phyloP scores from a whole-genome alignment of 106 monocot species.

The Hemerocallis citrina region DNA sequence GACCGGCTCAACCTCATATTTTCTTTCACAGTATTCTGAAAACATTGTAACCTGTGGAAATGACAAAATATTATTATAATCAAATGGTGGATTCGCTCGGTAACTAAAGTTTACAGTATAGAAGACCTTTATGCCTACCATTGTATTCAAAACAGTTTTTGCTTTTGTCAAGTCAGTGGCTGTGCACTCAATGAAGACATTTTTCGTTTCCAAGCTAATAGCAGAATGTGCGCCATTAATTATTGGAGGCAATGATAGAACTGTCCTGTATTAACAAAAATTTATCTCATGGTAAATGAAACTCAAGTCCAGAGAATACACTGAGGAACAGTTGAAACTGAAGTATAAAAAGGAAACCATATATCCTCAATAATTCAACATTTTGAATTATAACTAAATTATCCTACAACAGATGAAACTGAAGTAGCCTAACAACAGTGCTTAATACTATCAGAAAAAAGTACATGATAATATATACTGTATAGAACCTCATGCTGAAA shows the following conservation, averaged over 20 bases:
- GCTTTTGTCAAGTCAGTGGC: constrained; percentile 98
- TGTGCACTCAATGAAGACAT: constrained; percentile 94
- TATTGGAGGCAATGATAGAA: constrained; percentile 88
- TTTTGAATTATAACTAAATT: too few species aligned
- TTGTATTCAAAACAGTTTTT: constrained; percentile 85
- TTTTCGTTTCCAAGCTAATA: constrained; percentile 69
- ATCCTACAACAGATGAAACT: too few species aligned
- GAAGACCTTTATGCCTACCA: constrained; percentile 41
- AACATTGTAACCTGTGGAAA: constrained; percentile 84
- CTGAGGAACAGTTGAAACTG: too few species aligned
- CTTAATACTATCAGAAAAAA: too few species aligned
- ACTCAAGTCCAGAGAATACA: too few species aligned
- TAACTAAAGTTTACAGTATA: neutral
- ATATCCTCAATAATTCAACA: too few species aligned
- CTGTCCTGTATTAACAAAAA: too few species aligned
- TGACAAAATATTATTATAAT: neutral
- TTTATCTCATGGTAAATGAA: too few species aligned
- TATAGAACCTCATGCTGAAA: too few species aligned
- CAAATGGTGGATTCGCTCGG: neutral
- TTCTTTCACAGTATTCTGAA: constrained; percentile 81
- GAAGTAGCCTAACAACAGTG: too few species aligned
- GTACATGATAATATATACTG: too few species aligned
- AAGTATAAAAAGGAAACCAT: too few species aligned
- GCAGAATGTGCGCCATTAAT: constrained; percentile 98
- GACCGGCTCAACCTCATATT: constrained; percentile 93